Conservation (phyloP, 495 filamentous ascomycete genomes). For the Talaromyces stipitatus region DNA sequence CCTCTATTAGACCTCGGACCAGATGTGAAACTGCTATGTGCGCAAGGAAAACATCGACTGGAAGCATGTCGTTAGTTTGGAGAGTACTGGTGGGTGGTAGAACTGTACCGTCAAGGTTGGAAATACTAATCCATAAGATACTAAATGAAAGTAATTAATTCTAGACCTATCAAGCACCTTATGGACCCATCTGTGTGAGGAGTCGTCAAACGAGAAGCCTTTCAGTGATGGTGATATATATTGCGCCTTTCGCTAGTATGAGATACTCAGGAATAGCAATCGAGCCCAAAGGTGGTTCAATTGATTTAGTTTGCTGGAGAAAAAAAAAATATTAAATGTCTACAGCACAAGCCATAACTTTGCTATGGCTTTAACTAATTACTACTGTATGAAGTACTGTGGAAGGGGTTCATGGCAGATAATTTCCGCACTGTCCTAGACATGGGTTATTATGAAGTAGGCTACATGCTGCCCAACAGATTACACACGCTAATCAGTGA, state of each 20-base stretch:
- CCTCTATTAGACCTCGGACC: constrained; percentile 1
- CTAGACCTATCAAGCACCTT: constrained; percentile 2
- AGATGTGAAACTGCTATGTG: constrained; percentile 1
- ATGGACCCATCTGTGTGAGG: constrained; percentile 6
- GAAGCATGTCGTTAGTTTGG: constrained; percentile 7
- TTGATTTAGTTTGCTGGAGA: constrained; percentile 4
- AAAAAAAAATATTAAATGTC: constrained; percentile 7
- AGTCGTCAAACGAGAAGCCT: constrained; percentile 7
- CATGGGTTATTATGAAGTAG: too few relatives aligned
- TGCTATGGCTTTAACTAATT: constrained; percentile 5
- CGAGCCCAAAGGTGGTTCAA: constrained; percentile 8
- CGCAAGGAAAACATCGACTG: constrained; percentile 10
- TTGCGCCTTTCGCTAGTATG: constrained; percentile 7
- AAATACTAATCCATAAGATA: not conserved
- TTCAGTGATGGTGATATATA: constrained; percentile 14
- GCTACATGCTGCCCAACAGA: too few relatives aligned
- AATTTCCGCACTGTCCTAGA: too few relatives aligned
- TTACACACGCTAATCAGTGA: too few relatives aligned
- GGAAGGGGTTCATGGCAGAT: not conserved
- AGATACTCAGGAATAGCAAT: constrained; percentile 5
- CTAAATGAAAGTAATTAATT: not conserved
- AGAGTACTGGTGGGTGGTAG: constrained; percentile 6
- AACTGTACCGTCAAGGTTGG: constrained; percentile 10
- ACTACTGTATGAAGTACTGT: constrained; percentile 8
- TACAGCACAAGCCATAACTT: constrained; percentile 2